Evolutionary conservation across 1,139 yeast genomes (phyloP), one percentile per base, ranked within the genome.

Genomic region (Taiozyma onychis): DNA sequence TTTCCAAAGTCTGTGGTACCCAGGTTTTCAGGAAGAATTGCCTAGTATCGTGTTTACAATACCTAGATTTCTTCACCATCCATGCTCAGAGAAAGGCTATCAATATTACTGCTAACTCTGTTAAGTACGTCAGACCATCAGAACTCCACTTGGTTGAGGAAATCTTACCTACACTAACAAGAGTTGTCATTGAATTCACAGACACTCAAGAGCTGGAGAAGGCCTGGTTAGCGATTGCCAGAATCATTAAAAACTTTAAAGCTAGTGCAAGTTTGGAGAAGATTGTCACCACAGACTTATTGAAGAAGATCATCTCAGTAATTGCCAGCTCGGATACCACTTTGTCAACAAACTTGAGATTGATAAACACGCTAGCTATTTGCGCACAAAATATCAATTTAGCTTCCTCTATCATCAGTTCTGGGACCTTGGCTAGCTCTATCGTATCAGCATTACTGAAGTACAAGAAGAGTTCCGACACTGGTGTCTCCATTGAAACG

Each of bases 11-110:
- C 43, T 73, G 77, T 9, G 78, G 83, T 2, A 66, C 70, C 47
- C 75, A 72, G 39, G 74, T 85, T 28, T 67, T 85, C 46, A 63
- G 71, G 16, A 76, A 81, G 51, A 84, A 87, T 39, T 87, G 95
- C 8, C 67, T 91, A 24, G 70, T 76, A 5, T 82, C 89, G 0
- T 84, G 89, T 56, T 67, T 93, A 44, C 81, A 80, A 60, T 88
- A 83, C 62, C 73, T 90, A 55, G 99, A 93, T 65, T 93, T 93
- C 62, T 85, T 93, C 65, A 88, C 97, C 1, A 77, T 85, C 28
- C 96, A 89, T 67, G 89, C 96, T 0, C 99, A 93, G 66, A 73
- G 96, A 51, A 87, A 89, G 57, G 89, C 96, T 32, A 70, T 91
- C 44, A 72, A 75, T 2, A 87, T 88, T 41, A 89, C 89, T 5